These are phyloP conservation scores for Glycine tomentella DNA, from an alignment of 306 rosid genomes.

Conservation along the genomic window DNA sequence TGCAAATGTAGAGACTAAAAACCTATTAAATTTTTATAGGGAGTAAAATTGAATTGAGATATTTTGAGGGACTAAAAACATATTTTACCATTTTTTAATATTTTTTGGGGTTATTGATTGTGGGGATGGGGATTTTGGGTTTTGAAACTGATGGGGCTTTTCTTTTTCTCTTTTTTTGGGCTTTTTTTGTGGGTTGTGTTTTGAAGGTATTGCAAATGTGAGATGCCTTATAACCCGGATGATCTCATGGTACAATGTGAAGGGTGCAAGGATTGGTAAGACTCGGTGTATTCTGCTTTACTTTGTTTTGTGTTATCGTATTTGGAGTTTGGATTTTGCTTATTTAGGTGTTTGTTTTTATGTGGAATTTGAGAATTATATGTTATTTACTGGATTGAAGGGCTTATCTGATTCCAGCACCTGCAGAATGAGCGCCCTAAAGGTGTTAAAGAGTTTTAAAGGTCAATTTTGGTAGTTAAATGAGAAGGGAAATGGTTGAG, in stretches of 20 bases:
- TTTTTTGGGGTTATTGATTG: neutral
- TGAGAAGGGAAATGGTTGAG: neutral
- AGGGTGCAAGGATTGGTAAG: constrained; percentile 85
- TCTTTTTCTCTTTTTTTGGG: neutral
- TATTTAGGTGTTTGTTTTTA: neutral
- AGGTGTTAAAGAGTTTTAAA: neutral
- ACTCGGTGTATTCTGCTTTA: constrained; percentile 38
- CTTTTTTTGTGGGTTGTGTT: constrained; percentile 40
- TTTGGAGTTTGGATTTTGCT: neutral
- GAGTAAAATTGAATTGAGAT: too few species aligned
- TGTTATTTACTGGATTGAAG: constrained; percentile 16
- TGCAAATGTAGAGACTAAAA: neutral
- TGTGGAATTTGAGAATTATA: neutral
- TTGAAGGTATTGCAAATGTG: constrained; percentile 84
- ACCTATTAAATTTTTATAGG: neutral
- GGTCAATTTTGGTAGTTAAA: neutral
- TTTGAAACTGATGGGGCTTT: neutral
- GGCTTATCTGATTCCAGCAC: neutral
- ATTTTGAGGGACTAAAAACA: too few species aligned
- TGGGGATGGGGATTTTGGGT: constrained; percentile 14
- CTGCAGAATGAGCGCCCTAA: constrained; percentile 5
- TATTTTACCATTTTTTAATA: neutral
- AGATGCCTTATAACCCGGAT: constrained; percentile 89
- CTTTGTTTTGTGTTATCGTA: neutral
- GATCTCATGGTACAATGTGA: constrained; percentile 92